Evolutionary conservation across 1,284 basidiomycete genomes (phyloP).

Genomic region (Pterulicium gracile): DNA sequence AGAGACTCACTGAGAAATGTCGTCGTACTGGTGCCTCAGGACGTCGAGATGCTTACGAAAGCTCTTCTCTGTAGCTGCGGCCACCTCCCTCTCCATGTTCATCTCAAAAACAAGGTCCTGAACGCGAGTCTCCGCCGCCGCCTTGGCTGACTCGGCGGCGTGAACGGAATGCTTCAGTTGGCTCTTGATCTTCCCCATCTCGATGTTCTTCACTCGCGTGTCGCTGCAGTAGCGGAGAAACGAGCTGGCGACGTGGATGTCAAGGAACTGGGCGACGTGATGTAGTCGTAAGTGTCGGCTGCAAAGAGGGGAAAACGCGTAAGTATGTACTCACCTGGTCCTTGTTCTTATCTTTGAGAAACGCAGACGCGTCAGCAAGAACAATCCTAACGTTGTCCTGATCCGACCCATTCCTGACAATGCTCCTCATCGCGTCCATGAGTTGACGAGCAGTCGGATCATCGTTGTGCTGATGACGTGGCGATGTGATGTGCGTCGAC

Average conservation of each 20-base stretch:
- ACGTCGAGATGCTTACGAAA: constrained; percentile 2
- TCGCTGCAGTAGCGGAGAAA: constrained; percentile 31
- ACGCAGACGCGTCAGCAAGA: constrained; percentile 28
- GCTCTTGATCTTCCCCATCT: constrained; percentile 8
- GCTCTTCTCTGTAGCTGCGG: constrained; percentile 3
- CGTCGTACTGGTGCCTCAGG: constrained; percentile 2
- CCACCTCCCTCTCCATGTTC: constrained; percentile 1
- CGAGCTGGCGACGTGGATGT: constrained; percentile 26
- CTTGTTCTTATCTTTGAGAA: constrained; percentile 21
- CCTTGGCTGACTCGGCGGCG: neutral
- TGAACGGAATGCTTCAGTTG: neutral
- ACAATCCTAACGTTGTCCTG: constrained; percentile 28
- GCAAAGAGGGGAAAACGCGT: constrained; percentile 2
- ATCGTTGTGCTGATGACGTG: no score
- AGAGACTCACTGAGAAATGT: constrained; percentile 4
- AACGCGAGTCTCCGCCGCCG: neutral
- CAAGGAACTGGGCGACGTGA: constrained; percentile 23
- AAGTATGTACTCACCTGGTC: constrained; percentile 23
- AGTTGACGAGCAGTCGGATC: constrained; percentile 25
- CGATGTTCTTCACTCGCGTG: constrained; percentile 22
- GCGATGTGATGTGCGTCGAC: no score
- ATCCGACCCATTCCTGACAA: constrained; percentile 28
- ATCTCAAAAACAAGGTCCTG: constrained; percentile 2
- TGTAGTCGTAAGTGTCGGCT: constrained; percentile 6
- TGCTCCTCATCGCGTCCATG: constrained; percentile 25